These are phyloP conservation scores for Phytophthora crassamura DNA, from an alignment of 352 stramenopile genomes.

Conservation along the genomic window DNA sequence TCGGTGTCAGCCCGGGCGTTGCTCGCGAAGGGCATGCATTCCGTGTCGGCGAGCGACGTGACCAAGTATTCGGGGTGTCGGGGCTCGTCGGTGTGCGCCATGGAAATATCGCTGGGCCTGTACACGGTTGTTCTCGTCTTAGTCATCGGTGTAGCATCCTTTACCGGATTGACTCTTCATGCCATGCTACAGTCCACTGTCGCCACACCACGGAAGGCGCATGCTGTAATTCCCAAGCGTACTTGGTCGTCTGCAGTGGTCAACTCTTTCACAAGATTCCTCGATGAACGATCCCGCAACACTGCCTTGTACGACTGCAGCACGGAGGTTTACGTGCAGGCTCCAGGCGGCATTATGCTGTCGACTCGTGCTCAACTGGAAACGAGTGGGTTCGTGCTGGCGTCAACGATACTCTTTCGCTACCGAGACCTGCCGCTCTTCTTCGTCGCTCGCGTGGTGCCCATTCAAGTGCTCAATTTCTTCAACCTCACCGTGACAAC, in stretches of 20 bases:
- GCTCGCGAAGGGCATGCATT: conserved; percentile 36
- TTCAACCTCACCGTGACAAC: conserved; percentile 49
- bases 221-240: not conserved
- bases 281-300: conserved; percentile 42
- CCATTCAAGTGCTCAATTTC: conserved; percentile 32
- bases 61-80: conserved; percentile 43
- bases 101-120: conserved; percentile 25
- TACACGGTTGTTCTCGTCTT: conserved; percentile 34
- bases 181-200: conserved; percentile 23
- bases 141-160: conserved; percentile 9
- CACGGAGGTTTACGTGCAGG: conserved; percentile 37
- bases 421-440: conserved; percentile 42
- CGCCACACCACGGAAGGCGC: conserved; percentile 6
- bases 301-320: conserved; percentile 40
- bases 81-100: conserved; percentile 39
- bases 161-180: conserved; percentile 25
- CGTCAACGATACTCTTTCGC: conserved; percentile 41
- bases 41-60: conserved; percentile 26
- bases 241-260: conserved; percentile 3
- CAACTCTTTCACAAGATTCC: conserved; percentile 49
- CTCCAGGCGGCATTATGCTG: conserved; percentile 13
- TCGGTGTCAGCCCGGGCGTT: conserved; percentile 16
- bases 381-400: conserved; percentile 38
- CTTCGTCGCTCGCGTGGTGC: conserved; percentile 30
- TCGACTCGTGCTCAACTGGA: conserved; percentile 42